Evolutionary conservation across 257 asterid species (phyloP).

Genomic region (Sherardia arvensis): DNA sequence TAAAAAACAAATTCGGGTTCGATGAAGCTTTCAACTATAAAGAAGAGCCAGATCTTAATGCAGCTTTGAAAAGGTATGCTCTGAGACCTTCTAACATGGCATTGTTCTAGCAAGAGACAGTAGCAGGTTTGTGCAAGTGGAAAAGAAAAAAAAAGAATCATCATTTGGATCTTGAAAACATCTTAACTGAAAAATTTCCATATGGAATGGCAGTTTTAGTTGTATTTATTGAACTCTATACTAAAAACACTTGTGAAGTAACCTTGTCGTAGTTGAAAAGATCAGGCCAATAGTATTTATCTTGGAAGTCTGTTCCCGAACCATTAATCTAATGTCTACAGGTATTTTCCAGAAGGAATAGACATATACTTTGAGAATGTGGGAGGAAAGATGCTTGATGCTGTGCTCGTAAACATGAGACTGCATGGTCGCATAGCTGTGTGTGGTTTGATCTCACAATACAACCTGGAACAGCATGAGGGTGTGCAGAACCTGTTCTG

Average conservation of each 20-base stretch:
- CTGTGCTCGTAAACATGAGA: slow-evolving; percentile 39
- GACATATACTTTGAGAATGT: slow-evolving; percentile 49
- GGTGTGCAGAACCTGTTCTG: slow-evolving; percentile 22
- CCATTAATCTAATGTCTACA: background rate
- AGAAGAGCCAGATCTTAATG: slow-evolving; percentile 23
- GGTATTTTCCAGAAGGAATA: slow-evolving; percentile 35
- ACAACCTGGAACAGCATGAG: slow-evolving; percentile 26
- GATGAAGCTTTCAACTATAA: slow-evolving; percentile 31
- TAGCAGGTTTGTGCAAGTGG: background rate
- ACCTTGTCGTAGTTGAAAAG: background rate
- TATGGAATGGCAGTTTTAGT: background rate
- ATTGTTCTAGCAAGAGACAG: background rate
- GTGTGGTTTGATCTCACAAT: slow-evolving; percentile 44
- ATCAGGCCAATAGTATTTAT: background rate
- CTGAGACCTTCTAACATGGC: background rate
- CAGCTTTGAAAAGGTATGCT: slow-evolving; percentile 23
- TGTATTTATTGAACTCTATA: too few species aligned
- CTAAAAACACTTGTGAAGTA: too few species aligned
- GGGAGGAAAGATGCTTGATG: slow-evolving; percentile 45
- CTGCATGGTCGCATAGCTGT: slow-evolving; percentile 31
- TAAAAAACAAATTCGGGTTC: slow-evolving; percentile 29
- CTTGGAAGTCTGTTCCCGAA: background rate
- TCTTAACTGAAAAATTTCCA: background rate
- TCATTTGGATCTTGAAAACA: background rate
- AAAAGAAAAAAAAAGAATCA: background rate